Base-by-base conservation (phyloP, 2,329 filamentous ascomycete species). In the Cryphonectria carpinicola region DNA sequence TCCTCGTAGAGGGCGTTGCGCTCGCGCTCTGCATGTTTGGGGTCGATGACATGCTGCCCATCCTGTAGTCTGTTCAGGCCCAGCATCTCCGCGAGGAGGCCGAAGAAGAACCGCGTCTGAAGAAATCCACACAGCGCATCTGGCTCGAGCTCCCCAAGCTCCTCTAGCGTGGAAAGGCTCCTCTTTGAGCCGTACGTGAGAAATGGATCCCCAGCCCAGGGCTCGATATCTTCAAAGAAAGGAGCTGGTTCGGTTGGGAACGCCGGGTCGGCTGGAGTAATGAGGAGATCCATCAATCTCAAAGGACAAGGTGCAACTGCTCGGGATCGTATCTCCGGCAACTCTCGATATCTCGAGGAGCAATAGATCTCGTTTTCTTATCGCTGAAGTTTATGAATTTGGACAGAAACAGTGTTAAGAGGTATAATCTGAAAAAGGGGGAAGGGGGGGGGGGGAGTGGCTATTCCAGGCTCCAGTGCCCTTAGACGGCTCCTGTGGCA, bases 31-130 rank as follows among this genome's bases (percentile, higher is more conserved):
- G 54, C 54, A 13, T 32, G 14, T 17, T 32, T 5, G 7, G 54
- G 54, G 54, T 32, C 25, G 54, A 58, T 22, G 32, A 76, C 56
- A 7, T 71, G 66, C 1, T 49, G 25, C n/a, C 74, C 75, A 6
- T 72, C 66, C 3, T 63, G 61, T 0, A 72, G 66, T 65, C 76
- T 75, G 61, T 79, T 78, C 4, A 78, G 65, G 32, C 75, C 74
- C 4, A 79, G 52, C 39, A 78, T 74, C 66, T 81, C 79, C 6
- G 76, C 74, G 22, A 78, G 41, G 4, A 78, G 70, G 0, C 79
- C 79, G 70, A 81, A 79, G 65, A 76, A 80, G 10, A 81, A 72
- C 78, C 79, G 81, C 8, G 76, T 79, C 66, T 80, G 79, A 19
- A 78, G 63, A 58, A 80, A 78, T 0, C 74, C 67, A 46, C 78